phyloP scores from a whole-genome alignment of 805 yeast species.

The Ogataea methanolica region DNA sequence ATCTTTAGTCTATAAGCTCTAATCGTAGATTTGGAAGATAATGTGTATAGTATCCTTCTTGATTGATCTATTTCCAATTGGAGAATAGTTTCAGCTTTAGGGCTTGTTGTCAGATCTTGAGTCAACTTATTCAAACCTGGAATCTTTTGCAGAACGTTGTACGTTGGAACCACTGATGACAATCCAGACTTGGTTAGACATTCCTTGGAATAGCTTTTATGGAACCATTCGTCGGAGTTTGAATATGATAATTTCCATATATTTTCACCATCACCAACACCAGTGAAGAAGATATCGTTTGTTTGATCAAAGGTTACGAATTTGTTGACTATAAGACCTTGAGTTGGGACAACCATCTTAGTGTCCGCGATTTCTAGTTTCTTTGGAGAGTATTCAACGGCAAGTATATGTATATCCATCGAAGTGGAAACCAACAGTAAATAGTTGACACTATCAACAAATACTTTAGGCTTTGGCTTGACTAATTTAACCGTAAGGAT shows the following conservation, averaged over 20 bases:
- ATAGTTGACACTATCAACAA: constrained; percentile 71
- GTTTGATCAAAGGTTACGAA: constrained; percentile 57
- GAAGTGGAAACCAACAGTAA: constrained; percentile 77
- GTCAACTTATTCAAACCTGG: constrained; percentile 27
- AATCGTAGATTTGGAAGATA: constrained; percentile 77
- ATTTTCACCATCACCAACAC: constrained; percentile 70
- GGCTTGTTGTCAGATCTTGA: constrained; percentile 13
- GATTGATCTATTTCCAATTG: constrained; percentile 73
- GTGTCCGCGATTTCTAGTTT: constrained; percentile 75
- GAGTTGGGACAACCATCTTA: constrained; percentile 71
- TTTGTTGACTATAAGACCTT: constrained; percentile 68
- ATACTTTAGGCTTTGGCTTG: constrained; percentile 77
- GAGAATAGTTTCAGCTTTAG: constrained; percentile 50
- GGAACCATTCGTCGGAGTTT: constrained; percentile 81
- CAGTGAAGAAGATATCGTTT: constrained; percentile 79
- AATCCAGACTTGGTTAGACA: constrained; percentile 72
- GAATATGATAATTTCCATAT: constrained; percentile 87
- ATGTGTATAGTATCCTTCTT: constrained; percentile 71
- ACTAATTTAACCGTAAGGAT: constrained; percentile 72
- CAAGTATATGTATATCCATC: constrained; percentile 69
- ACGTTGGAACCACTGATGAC: constrained; percentile 44
- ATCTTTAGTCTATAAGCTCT: constrained; percentile 64
- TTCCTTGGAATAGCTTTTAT: constrained; percentile 74
- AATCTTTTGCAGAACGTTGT: constrained; percentile 20
- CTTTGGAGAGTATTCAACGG: constrained; percentile 50